Evolutionary conservation across 2,329 filamentous ascomycete species (phyloP).

Genomic region (Emergomyces pasteurianus): DNA sequence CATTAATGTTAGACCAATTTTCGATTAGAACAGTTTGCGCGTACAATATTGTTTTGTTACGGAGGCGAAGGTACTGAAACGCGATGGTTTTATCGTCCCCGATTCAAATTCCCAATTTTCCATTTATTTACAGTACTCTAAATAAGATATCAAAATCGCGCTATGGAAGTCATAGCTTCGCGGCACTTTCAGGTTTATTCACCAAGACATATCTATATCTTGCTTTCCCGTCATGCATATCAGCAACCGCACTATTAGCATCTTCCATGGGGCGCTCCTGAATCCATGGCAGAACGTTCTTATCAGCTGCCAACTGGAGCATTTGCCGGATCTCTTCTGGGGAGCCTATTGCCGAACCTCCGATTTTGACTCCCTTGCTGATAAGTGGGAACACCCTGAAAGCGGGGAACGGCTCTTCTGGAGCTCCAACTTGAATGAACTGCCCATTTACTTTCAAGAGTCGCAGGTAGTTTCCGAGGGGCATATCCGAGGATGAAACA

Average conservation of each 20-base stretch:
- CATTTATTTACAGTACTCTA: background rate
- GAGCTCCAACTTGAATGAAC: conserved; percentile 56
- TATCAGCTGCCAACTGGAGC: conserved; percentile 32
- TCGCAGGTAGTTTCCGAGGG: conserved; percentile 47
- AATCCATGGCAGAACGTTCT: conserved; percentile 33
- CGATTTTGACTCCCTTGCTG: conserved; percentile 41
- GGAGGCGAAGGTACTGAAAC: too few species aligned
- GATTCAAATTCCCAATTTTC: background rate
- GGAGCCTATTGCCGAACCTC: conserved; percentile 36
- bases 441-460: conserved; percentile 48
- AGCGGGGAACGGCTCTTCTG: conserved; percentile 45
- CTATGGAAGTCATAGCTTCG: conserved; percentile 18
- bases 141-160: background rate
- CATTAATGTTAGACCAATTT: too few species aligned
- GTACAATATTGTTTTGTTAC: too few species aligned
- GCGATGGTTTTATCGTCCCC: too few species aligned
- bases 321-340: conserved; percentile 33
- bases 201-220: conserved; percentile 37
- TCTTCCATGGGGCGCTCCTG: conserved; percentile 31
- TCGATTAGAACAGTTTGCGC: too few species aligned
- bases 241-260: conserved; percentile 31
- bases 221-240: conserved; percentile 36
- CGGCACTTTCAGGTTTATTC: conserved; percentile 22
- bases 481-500: conserved; percentile 50
- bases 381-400: conserved; percentile 50